Conservation (phyloP, 2,329 filamentous ascomycete species). For the Talaromyces sp. region DNA sequence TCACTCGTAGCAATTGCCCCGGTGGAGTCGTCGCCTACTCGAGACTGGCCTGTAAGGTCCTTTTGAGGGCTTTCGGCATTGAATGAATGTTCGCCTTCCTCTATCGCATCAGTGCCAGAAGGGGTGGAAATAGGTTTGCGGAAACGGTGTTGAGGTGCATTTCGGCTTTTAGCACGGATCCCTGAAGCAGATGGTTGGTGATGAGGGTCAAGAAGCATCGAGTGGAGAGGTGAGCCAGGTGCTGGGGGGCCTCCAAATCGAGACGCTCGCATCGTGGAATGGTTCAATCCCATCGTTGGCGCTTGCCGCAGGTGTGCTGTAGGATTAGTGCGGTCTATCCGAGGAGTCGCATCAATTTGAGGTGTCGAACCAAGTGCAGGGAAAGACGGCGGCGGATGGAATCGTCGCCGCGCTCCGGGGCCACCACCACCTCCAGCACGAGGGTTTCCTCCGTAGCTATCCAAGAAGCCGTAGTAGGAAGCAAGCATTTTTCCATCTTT, state of each 20-base stretch:
- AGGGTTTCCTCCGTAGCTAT: constrained; percentile 78
- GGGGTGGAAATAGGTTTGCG: constrained; percentile 20
- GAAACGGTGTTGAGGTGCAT: constrained; percentile 23
- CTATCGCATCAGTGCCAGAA: constrained; percentile 19
- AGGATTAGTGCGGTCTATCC: constrained; percentile 32
- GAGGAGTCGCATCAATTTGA: constrained; percentile 40
- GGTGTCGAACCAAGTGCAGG: constrained; percentile 61
- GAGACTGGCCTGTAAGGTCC: constrained; percentile 11
- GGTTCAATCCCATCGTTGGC: constrained; percentile 16
- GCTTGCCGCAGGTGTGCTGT: constrained; percentile 15
- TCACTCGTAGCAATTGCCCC: constrained; percentile 39
- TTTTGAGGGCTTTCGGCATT: constrained; percentile 11
- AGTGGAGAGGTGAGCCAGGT: constrained; percentile 33
- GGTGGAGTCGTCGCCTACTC: constrained; percentile 26
- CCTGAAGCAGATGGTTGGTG: constrained; percentile 39
- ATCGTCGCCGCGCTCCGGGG: constrained; percentile 42
- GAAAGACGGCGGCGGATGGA: constrained; percentile 70
- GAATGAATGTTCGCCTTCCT: constrained; percentile 24
- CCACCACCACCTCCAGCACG: constrained; percentile 60
- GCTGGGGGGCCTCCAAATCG: constrained; percentile 20
- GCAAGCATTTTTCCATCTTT: constrained; percentile 99
- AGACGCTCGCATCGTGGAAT: constrained; percentile 22
- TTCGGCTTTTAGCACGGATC: constrained; percentile 24
- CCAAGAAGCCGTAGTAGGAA: constrained; percentile 89
- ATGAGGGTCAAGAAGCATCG: constrained; percentile 42